phyloP scores from a whole-genome alignment of 352 stramenopile genomes.

The Phytophthora citrophthora region DNA sequence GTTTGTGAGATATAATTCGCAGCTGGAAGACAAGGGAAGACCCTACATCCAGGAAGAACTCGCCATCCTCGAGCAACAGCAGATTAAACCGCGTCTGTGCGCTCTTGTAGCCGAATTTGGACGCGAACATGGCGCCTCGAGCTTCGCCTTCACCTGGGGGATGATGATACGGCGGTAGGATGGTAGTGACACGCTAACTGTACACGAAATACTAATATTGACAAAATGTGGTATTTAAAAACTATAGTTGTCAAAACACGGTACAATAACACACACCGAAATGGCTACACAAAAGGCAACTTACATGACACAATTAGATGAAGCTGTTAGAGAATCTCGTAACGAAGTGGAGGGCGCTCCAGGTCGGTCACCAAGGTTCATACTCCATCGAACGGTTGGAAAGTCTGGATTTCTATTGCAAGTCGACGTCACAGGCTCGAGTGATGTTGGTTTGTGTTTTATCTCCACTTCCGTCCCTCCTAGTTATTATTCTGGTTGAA shows the following conservation, averaged over 20 bases:
- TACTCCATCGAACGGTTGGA: constrained; percentile 25
- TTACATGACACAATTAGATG: background rate
- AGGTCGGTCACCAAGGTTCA: constrained; percentile 21
- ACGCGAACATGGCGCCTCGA: constrained; percentile 40
- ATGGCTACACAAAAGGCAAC: constrained; percentile 9
- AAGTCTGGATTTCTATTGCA: constrained; percentile 16
- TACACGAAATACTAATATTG: constrained; percentile 6
- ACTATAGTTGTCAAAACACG: constrained; percentile 2
- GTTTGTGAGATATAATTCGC: background rate
- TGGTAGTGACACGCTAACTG: constrained; percentile 14
- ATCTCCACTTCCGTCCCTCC: constrained; percentile 5
- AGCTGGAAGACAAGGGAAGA: background rate
- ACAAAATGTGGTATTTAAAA: background rate
- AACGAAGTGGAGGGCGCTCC: constrained; percentile 4
- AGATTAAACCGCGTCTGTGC: constrained; percentile 91
- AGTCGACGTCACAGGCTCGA: constrained; percentile 1
- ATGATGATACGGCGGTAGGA: constrained; percentile 6
- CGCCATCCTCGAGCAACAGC: constrained; percentile 93
- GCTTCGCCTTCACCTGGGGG: background rate
- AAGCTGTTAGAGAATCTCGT: too few relatives aligned
- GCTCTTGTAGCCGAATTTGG: constrained; percentile 52
- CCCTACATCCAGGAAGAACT: constrained; percentile 93
- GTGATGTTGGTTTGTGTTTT: constrained; percentile 20
- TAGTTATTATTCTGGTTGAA: constrained; percentile 14
- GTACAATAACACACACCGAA: background rate